Percentiles rank a stretch among this genome's conserved stretches.
Conservation (phyloP, 108 stramenopile species). For the Phaeodactylum tricornutum region DNA sequence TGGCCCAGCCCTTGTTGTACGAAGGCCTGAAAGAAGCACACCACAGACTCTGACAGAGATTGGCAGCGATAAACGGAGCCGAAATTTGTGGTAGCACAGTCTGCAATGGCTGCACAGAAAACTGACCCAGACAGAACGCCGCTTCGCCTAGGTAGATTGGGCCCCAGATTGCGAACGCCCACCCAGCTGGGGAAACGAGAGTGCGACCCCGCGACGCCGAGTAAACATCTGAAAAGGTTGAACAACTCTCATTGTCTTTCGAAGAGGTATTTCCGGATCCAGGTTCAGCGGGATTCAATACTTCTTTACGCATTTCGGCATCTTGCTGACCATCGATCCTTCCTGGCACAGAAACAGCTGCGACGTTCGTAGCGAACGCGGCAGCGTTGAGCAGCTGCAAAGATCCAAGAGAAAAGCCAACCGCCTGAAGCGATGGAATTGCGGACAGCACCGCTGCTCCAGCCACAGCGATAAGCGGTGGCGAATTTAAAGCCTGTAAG, state of each 20-base stretch:
- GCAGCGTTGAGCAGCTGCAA: too few relatives aligned
- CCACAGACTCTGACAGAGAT: conserved; percentile 57
- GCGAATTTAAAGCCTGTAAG: too few relatives aligned
- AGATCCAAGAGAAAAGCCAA: too few relatives aligned
- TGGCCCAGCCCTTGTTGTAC: conserved; percentile 46
- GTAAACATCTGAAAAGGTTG: neutral
- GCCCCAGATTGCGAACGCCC: conserved; percentile 75
- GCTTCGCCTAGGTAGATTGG: conserved; percentile 66
- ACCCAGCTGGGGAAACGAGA: conserved; percentile 53
- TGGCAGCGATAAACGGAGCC: conserved; percentile 45
- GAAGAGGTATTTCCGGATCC: too few relatives aligned
- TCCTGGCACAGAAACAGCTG: conserved; percentile 44
- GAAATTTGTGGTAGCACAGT: conserved; percentile 32
- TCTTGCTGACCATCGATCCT: conserved; percentile 47
- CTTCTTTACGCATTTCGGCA: conserved; percentile 22
- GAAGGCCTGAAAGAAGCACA: conserved; percentile 54
- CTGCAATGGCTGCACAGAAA: conserved; percentile 11
- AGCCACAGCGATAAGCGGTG: too few relatives aligned
- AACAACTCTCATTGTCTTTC: neutral
- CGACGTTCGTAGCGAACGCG: conserved; percentile 34
- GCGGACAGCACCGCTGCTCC: too few relatives aligned
- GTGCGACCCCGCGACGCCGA: conserved; percentile 29
- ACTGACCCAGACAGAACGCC: conserved; percentile 26
- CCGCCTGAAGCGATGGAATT: too few relatives aligned
- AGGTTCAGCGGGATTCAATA: too few relatives aligned